Conservation (phyloP, 352 stramenopile genomes). For the Phytophthora megakarya region DNA sequence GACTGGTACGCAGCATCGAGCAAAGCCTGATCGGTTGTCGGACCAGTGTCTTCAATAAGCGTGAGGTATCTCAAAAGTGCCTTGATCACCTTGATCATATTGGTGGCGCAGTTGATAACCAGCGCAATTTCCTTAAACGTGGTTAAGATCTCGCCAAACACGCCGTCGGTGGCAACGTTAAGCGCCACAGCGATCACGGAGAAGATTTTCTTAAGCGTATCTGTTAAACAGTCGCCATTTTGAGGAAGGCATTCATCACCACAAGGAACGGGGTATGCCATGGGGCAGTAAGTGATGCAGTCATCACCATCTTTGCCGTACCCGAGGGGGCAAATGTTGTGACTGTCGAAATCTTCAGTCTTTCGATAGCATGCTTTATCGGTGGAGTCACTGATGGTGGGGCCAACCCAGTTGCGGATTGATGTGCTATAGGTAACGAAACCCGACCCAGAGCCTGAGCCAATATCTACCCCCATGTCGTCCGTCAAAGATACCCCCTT, state of each 20-base stretch:
- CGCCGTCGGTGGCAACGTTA: conserved; percentile 25
- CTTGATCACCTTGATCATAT: conserved; percentile 27
- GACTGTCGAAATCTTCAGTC: conserved; percentile 12
- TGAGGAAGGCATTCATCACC: conserved; percentile 49
- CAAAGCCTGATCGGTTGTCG: conserved; percentile 8
- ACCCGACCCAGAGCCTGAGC: conserved; percentile 16
- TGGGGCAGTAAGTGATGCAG: conserved; percentile 37
- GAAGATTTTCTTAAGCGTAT: conserved; percentile 32
- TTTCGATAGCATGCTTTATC: conserved; percentile 31
- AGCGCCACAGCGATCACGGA: conserved; percentile 28
- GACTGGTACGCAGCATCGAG: conserved; percentile 21
- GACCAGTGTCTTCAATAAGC: conserved; percentile 8
- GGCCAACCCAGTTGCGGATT: conserved; percentile 28
- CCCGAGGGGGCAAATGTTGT: conserved; percentile 22
- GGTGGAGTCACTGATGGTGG: conserved; percentile 12
- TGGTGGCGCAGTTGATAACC: conserved; percentile 21
- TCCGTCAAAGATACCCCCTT: conserved; percentile 20
- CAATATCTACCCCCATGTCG: conserved; percentile 5
- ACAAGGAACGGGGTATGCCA: conserved; percentile 41
- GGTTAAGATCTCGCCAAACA: conserved; percentile 28
- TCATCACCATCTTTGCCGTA: conserved; percentile 23
- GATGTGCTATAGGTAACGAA: conserved; percentile 14
- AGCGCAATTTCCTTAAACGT: conserved; percentile 21
- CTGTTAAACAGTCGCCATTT: conserved; percentile 16
- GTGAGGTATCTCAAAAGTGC: conserved; percentile 21